Evolutionary conservation across 78 protist species (phyloP), one percentile per base, ranked within the genome.

Genomic region (Dictyostelium purpureum): DNA sequence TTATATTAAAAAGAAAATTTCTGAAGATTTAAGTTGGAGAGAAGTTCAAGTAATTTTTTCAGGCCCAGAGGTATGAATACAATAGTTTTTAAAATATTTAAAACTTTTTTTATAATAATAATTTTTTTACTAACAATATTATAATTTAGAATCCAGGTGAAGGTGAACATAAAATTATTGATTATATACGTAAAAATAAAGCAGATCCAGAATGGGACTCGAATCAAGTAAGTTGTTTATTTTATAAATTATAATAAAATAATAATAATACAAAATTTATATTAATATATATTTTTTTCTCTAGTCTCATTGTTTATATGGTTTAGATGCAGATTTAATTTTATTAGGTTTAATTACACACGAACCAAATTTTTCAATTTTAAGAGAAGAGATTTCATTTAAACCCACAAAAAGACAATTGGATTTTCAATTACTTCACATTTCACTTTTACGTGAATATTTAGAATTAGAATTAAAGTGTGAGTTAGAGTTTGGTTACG

Each of bases 111-210:
- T n/a, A n/a, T n/a, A 28, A n/a, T 16, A 0, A 11, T 35, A 24
- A 24, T 31, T 65, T 33, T 65, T 33, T 65, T 33, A 31, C 31
- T n/a, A 21, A 16, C 11, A 7, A 28, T 38, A 31, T 45, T 26
- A 31, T 42, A 19, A 21, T 26, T 45, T 31, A 73, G 89, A 71
- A 73, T 38, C 99, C 99, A 4, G 99, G 99, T 21, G 99, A 99
- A 92, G 99, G 99, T n/a, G 99, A 99, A 96, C 99, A 99, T 96
- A 99, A 99, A 94, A 97, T 99, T 71, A 97, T 99, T 96, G 98
- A 98, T 24, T 98, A 76, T 77, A 95, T 99, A 35, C 96, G 99
- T 11, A 35, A 57, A 61, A 97, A 96, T 59, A 77, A 97, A 45
- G 49, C 71, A 10, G 73, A 65, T 33, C 94, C 96, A 0, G 97